These are phyloP conservation scores for Dissophora ornata DNA, from an alignment of 192 early-diverging fungal species.

Conservation along the genomic window DNA sequence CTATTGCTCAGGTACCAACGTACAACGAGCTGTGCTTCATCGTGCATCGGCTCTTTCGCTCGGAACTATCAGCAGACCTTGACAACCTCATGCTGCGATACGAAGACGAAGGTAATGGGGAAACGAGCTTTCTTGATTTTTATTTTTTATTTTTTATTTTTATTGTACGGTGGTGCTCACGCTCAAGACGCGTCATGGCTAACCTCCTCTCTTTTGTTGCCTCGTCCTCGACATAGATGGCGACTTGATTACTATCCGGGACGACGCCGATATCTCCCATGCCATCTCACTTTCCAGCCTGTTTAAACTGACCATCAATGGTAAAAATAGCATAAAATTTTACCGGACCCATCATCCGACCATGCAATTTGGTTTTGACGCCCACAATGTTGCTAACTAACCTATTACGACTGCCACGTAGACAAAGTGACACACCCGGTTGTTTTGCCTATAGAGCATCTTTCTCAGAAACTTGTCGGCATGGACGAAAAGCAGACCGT, in stretches of 20 bases:
- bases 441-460: slow-evolving; percentile 17
- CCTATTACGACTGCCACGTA: not conserved
- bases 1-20: slow-evolving; percentile 62
- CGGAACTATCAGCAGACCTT: slow-evolving; percentile 39
- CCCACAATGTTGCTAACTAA: too few species aligned
- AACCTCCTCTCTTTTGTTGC: not conserved
- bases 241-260: slow-evolving; percentile 61
- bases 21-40: slow-evolving; percentile 66
- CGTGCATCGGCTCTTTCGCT: slow-evolving; percentile 57
- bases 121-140: not conserved
- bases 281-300: slow-evolving; percentile 59
- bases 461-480: slow-evolving; percentile 7
- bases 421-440: slow-evolving; percentile 42
- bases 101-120: slow-evolving; percentile 57
- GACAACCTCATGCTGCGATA: slow-evolving; percentile 61
- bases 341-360: too few species aligned
- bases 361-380: too few species aligned
- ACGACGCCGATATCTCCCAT: slow-evolving; percentile 63
- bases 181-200: not conserved
- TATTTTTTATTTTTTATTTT: not conserved
- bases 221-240: slow-evolving; percentile 41
- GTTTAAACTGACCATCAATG: slow-evolving; percentile 60
- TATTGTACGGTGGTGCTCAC: not conserved
- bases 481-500: slow-evolving; percentile 43
- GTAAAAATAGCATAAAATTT: slow-evolving; percentile 14